A percentile compares a stretch with the other conserved stretches of the same genome.
Evolutionary conservation across 441 rosid genomes (phyloP).

Genomic region (Hura crepitans): DNA sequence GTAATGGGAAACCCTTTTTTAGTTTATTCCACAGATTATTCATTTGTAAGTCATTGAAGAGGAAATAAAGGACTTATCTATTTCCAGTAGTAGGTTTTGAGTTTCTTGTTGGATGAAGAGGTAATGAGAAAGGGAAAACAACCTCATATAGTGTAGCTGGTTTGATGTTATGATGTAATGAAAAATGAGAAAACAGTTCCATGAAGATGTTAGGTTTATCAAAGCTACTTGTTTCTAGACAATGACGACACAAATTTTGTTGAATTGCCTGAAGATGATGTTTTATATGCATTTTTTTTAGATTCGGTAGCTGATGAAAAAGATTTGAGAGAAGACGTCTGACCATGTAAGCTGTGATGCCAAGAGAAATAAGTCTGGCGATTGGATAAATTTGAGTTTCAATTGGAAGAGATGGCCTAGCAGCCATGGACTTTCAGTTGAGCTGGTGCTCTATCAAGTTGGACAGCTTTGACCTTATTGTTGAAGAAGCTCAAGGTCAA

Average conservation of each 20-base stretch:
- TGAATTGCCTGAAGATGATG: neutral
- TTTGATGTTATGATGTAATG: neutral
- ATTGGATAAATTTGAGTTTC: neutral
- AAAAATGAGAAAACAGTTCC: neutral
- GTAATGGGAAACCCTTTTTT: neutral
- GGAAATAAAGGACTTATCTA: neutral
- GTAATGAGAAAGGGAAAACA: neutral
- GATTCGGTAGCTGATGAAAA: neutral
- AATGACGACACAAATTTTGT: neutral
- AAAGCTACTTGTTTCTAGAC: neutral
- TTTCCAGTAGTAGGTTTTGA: neutral
- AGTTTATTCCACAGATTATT: neutral
- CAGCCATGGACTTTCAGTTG: neutral
- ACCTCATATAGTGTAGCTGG: neutral
- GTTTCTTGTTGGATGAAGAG: neutral
- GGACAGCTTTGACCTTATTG: neutral
- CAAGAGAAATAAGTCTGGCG: neutral
- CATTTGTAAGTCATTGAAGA: neutral
- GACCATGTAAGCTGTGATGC: neutral
- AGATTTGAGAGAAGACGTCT: neutral
- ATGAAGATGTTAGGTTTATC: neutral
- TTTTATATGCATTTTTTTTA: neutral
- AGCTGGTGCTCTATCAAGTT: neutral
- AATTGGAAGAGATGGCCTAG: neutral
- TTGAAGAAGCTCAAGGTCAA: neutral